Conservation (phyloP, 306 rosid genomes). For the Pyrus betulifolia region DNA sequence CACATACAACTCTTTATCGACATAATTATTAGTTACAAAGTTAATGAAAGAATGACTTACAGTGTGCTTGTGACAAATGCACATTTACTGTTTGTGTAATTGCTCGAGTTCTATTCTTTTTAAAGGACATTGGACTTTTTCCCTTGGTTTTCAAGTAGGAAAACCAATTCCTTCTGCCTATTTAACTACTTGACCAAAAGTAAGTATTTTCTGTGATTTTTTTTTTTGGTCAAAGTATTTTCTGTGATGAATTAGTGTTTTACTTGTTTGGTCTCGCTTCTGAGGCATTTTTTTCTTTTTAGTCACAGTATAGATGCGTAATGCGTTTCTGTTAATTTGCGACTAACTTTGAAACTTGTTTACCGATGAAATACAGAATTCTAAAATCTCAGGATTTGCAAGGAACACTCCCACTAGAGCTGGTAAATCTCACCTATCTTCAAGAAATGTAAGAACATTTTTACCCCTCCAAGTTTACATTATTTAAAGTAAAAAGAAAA, state of each 20-base stretch:
- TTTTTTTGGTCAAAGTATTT: no score
- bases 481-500: no score
- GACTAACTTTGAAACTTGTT: background rate
- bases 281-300: background rate
- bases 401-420: slow-evolving; percentile 50
- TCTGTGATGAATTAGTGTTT: background rate
- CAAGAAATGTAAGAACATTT: slow-evolving; percentile 36
- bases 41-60: no score
- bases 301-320: no score
- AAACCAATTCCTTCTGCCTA: no score
- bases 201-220: no score
- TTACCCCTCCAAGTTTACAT: background rate
- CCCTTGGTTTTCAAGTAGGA: no score
- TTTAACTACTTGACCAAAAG: no score
- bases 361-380: slow-evolving; percentile 22
- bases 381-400: slow-evolving; percentile 36
- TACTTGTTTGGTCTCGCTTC: background rate
- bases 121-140: background rate
- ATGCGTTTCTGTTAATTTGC: background rate
- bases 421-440: slow-evolving; percentile 41
- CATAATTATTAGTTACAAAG: background rate
- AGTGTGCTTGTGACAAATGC: background rate
- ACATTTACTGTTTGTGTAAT: background rate
- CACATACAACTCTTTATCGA: background rate
- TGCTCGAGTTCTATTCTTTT: background rate